These are phyloP conservation scores for Sporothrix variecibatus DNA, from an alignment of 2,329 filamentous ascomycete species.

Conservation along the genomic window DNA sequence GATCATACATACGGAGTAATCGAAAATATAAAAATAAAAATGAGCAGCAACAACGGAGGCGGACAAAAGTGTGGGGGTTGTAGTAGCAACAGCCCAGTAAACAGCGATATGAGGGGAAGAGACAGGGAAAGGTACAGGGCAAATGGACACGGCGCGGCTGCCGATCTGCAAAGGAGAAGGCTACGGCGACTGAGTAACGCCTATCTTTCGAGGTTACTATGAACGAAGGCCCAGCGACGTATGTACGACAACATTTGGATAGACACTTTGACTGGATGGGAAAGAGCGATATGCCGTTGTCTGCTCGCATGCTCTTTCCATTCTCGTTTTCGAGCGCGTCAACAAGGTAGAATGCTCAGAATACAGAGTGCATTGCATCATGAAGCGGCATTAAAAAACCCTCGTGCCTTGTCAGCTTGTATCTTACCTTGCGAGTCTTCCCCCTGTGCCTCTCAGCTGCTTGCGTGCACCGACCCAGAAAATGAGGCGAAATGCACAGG, in stretches of 20 bases:
- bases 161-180: conserved; percentile 17
- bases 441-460: background rate
- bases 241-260: background rate
- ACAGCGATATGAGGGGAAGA: background rate
- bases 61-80: conserved; percentile 22
- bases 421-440: background rate
- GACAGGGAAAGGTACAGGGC: background rate
- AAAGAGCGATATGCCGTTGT: background rate
- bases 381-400: background rate
- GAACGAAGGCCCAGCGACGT: background rate
- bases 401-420: background rate
- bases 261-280: background rate
- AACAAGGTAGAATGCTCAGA: background rate
- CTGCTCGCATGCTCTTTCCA: background rate
- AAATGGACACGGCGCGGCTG: conserved; percentile 14
- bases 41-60: conserved; percentile 7
- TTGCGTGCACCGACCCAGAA: background rate
- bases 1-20: background rate
- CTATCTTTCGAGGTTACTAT: background rate
- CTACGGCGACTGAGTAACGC: background rate
- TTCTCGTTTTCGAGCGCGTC: background rate
- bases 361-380: background rate
- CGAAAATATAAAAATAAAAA: conserved; percentile 3
- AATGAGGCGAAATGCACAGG: background rate
- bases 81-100: background rate